phyloP scores from a whole-genome alignment of 345 rosid species.

The Angophora floribunda region DNA sequence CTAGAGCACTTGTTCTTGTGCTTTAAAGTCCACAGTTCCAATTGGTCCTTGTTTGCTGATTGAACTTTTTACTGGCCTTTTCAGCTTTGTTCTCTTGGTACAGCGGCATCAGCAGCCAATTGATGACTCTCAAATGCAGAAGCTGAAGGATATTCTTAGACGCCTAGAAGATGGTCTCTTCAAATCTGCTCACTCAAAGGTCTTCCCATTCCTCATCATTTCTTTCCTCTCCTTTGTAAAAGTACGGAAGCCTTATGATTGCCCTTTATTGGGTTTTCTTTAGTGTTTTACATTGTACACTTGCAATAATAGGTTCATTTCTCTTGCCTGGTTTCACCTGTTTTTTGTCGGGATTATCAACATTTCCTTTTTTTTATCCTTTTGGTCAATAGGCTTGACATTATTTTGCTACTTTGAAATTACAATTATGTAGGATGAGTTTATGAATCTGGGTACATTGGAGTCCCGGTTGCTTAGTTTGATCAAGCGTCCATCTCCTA shows the following conservation, averaged over 20 bases:
- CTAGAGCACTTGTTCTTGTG: not conserved
- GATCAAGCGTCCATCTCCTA: not conserved
- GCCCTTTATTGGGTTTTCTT: not conserved
- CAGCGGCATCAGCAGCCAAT: not conserved
- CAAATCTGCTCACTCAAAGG: not conserved
- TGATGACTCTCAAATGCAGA: not conserved
- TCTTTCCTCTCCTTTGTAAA: not conserved
- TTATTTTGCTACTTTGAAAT: not conserved
- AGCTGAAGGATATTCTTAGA: not conserved
- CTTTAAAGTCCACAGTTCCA: not conserved
- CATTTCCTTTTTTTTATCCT: too few species aligned
- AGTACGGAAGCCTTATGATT: not conserved
- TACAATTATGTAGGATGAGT: not conserved
- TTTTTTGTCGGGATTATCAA: too few species aligned
- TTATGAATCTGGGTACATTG: not conserved
- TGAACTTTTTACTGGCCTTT: not conserved
- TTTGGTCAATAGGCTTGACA: not conserved
- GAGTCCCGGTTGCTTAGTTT: not conserved
- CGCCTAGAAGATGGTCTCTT: not conserved
- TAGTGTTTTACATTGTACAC: not conserved
- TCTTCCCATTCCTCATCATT: not conserved
- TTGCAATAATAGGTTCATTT: not conserved
- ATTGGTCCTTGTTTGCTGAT: rapidly evolving
- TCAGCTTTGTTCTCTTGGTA: not conserved
- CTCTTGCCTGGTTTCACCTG: not conserved